A percentile compares a stretch with the other conserved stretches of the same genome.
phyloP scores from a whole-genome alignment of 1,284 basidiomycete species.

The Ustilago tritici region DNA sequence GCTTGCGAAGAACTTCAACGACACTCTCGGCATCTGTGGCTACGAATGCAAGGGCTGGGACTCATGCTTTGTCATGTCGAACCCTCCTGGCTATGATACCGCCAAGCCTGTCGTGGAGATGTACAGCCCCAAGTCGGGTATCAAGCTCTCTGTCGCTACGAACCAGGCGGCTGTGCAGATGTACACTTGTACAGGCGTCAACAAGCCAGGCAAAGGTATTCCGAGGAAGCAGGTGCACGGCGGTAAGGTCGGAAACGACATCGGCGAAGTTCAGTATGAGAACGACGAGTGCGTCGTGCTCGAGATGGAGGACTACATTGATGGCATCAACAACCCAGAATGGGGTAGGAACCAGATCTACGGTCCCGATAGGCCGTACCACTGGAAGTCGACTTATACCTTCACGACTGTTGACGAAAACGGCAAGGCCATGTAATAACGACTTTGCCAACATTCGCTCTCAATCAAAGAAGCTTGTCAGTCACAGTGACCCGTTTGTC shows the following conservation, averaged over 20 bases:
- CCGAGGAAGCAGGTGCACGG: slow-evolving; percentile 63
- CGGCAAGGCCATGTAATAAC: slow-evolving; percentile 26
- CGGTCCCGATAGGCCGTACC: slow-evolving; percentile 52
- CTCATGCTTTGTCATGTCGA: slow-evolving; percentile 58
- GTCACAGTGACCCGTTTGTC: too few species aligned
- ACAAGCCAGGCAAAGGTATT: slow-evolving; percentile 52
- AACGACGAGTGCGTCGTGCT: slow-evolving; percentile 60
- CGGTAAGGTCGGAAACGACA: slow-evolving; percentile 51
- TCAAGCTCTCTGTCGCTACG: slow-evolving; percentile 54
- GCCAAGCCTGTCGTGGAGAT: slow-evolving; percentile 53
- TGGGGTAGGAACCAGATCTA: slow-evolving; percentile 62
- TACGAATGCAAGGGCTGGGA: slow-evolving; percentile 62
- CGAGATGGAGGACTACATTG: slow-evolving; percentile 64
- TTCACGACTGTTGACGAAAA: slow-evolving; percentile 53
- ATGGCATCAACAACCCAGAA: slow-evolving; percentile 59
- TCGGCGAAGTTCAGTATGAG: slow-evolving; percentile 53
- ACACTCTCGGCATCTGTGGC: slow-evolving; percentile 58
- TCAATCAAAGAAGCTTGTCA: not conserved
- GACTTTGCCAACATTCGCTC: not conserved
- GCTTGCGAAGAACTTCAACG: slow-evolving; percentile 53
- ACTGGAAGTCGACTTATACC: slow-evolving; percentile 60
- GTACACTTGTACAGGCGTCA: slow-evolving; percentile 58
- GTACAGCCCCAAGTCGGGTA: slow-evolving; percentile 55
- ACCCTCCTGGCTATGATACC: slow-evolving; percentile 52
- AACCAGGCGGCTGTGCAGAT: slow-evolving; percentile 61